A percentile compares a stretch with the other conserved stretches of the same genome.
Evolutionary conservation across 106 monocot species (phyloP).

Genomic region (Phalaenopsis aphrodite): DNA sequence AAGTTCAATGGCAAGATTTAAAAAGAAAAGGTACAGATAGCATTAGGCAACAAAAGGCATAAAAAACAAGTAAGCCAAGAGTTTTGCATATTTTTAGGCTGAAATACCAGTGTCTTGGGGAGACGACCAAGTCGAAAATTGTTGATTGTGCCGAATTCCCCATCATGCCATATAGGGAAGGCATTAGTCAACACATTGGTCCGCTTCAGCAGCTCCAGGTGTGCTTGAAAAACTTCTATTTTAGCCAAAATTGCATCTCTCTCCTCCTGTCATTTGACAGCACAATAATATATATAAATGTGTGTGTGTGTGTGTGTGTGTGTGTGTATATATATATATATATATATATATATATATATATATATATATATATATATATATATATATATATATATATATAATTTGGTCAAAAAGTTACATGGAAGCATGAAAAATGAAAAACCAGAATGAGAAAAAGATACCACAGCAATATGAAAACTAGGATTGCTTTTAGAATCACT

Average conservation of each 20-base stretch:
- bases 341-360: too few species aligned
- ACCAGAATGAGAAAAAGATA: neutral
- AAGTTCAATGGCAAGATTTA: neutral
- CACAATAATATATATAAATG: too few species aligned
- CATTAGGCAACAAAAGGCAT: neutral
- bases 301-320: too few species aligned
- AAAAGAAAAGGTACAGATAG: neutral
- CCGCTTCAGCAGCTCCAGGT: conserved; percentile 77
- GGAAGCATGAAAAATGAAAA: neutral
- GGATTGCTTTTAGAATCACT: neutral
- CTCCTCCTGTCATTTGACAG: conserved; percentile 65
- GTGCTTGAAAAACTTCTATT: conserved; percentile 92
- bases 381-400: too few species aligned
- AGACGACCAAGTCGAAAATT: conserved; percentile 96
- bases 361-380: too few species aligned
- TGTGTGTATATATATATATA: too few species aligned
- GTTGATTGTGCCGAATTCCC: conserved; percentile 94
- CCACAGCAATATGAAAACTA: neutral
- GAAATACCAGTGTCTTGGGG: conserved; percentile 67
- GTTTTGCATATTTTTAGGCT: neutral
- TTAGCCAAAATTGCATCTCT: conserved; percentile 96
- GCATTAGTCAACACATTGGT: conserved; percentile 95
- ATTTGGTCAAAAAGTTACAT: neutral
- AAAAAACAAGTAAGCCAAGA: neutral
- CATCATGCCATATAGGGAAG: conserved; percentile 85